Percentiles rank a stretch among this genome's conserved stretches.
Evolutionary conservation across 2,329 filamentous ascomycete genomes (phyloP).

Genomic region (Paecilomyces niveus): DNA sequence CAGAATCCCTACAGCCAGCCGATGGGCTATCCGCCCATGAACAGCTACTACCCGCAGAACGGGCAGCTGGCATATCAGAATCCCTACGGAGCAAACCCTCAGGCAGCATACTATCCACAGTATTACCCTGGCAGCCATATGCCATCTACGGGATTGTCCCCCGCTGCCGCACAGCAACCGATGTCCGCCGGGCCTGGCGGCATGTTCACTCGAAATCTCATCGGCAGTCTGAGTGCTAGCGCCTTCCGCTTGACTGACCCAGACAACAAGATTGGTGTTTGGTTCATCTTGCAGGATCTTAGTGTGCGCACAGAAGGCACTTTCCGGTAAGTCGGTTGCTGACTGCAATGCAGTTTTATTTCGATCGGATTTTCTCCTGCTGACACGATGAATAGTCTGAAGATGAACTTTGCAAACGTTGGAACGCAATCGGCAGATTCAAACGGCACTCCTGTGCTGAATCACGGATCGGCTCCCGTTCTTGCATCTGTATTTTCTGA

Average conservation of each 20-base stretch:
- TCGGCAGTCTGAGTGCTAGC: slow-evolving; percentile 83
- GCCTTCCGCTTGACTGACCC: slow-evolving; percentile 77
- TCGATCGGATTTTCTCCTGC: background rate
- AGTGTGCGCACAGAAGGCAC: slow-evolving; percentile 87
- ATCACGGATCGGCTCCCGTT: slow-evolving; percentile 67
- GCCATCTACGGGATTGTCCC: slow-evolving; percentile 27
- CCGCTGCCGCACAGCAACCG: slow-evolving; percentile 26
- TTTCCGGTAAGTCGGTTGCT: slow-evolving; percentile 61
- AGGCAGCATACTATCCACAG: slow-evolving; percentile 24
- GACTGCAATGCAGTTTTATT: background rate
- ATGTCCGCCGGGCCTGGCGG: slow-evolving; percentile 53
- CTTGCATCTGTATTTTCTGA: slow-evolving; percentile 82
- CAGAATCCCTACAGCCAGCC: slow-evolving; percentile 33
- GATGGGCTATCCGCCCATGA: slow-evolving; percentile 28
- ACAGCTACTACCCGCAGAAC: slow-evolving; percentile 28
- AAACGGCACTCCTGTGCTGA: slow-evolving; percentile 48
- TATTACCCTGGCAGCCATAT: slow-evolving; percentile 27
- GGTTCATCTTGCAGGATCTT: slow-evolving; percentile 94
- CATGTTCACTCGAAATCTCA: slow-evolving; percentile 92
- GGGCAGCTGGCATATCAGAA: slow-evolving; percentile 23
- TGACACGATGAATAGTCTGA: slow-evolving; percentile 40
- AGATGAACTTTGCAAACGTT: slow-evolving; percentile 79
- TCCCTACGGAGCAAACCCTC: slow-evolving; percentile 21
- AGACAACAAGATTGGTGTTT: slow-evolving; percentile 76
- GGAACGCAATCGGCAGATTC: slow-evolving; percentile 42